phyloP scores from a whole-genome alignment of 257 asterid genomes.

The Linaria vulgaris region DNA sequence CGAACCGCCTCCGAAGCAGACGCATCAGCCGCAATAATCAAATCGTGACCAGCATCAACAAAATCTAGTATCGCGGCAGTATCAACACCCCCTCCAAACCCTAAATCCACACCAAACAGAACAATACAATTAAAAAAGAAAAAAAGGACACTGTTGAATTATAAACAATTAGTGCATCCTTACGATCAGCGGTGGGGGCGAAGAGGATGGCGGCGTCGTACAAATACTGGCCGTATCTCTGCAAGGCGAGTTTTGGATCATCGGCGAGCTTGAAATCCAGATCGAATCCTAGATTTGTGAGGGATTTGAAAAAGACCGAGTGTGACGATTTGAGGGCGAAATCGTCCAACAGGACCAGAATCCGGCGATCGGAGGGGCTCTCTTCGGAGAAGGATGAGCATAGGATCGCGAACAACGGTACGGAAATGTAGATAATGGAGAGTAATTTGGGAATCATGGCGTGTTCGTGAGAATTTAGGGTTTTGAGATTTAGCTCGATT shows the following conservation, averaged over 20 bases:
- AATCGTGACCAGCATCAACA: slow-evolving; percentile 80
- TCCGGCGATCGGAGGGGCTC: slow-evolving; percentile 63
- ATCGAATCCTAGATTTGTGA: slow-evolving; percentile 51
- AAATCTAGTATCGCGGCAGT: slow-evolving; percentile 58
- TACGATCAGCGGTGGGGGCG: slow-evolving; percentile 66
- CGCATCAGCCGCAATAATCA: slow-evolving; percentile 73
- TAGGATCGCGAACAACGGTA: slow-evolving; percentile 28
- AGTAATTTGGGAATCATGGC: slow-evolving; percentile 31
- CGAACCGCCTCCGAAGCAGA: slow-evolving; percentile 72
- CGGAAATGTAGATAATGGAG: slow-evolving; percentile 14
- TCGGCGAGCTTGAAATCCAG: slow-evolving; percentile 76
- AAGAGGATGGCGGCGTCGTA: slow-evolving; percentile 66
- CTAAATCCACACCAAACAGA: slow-evolving; percentile 34
- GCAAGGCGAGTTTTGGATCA: slow-evolving; percentile 73
- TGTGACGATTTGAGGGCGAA: slow-evolving; percentile 68
- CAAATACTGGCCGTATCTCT: slow-evolving; percentile 69
- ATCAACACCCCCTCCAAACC: slow-evolving; percentile 72
- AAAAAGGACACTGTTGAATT: neutral
- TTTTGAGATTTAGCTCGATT: slow-evolving; percentile 1
- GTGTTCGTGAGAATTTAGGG: slow-evolving; percentile 19
- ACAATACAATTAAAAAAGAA: neutral
- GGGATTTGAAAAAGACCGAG: slow-evolving; percentile 66
- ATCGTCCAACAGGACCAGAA: slow-evolving; percentile 69
- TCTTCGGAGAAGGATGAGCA: slow-evolving; percentile 65
- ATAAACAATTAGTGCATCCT: slow-evolving; percentile 22